Evolutionary conservation across 78 protist species (phyloP), one percentile per base, ranked within the genome.

Genomic region (Cavenderia fasciculata): DNA sequence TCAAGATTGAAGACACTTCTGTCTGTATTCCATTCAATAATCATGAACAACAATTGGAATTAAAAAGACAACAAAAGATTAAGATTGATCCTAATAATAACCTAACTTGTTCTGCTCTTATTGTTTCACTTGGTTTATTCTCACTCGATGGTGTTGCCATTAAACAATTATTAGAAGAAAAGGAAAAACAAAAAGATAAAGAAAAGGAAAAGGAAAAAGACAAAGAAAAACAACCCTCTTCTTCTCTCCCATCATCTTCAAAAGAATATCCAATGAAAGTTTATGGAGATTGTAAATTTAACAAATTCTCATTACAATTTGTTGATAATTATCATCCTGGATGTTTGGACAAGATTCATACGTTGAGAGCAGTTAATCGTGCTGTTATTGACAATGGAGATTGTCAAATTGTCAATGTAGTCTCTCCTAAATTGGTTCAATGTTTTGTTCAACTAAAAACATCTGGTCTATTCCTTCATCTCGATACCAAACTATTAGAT

Each of bases 271-370:
- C 51, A 31, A 56, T 82, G 8, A 82, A 82, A n/a, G 78, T 82
- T 1, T n/a, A 68, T 0, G 90, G 90, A 44, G 74, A 82, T 44
- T 82, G 90, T 57, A 82, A 82, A 49, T 82, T 82, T 59, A 68
- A 76, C 2, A 82, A 68, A 23, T 68, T 82, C n/a, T 82, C 90
- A 43, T 54, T 82, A 19, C 90, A 82, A 57, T 82, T 82, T 31
- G 78, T 82, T 14, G 90, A 82, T 49, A 68, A 68, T 47, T 82
- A 82, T n/a, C 90, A 82, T 56, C 90, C 76, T 25, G 51, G 79
- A 0, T 68, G 68, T 31, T 27, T 82, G 3, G 57, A 69, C 34
- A 40, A 66, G 11, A 56, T 82, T 12, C 90, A 82, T 14, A 16
- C 44, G 6, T 40, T 82, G 29, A 52, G 79, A 19, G 27, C 78